Conservation (phyloP, 2,329 filamentous ascomycete species). For the Fulvia fulva region DNA sequence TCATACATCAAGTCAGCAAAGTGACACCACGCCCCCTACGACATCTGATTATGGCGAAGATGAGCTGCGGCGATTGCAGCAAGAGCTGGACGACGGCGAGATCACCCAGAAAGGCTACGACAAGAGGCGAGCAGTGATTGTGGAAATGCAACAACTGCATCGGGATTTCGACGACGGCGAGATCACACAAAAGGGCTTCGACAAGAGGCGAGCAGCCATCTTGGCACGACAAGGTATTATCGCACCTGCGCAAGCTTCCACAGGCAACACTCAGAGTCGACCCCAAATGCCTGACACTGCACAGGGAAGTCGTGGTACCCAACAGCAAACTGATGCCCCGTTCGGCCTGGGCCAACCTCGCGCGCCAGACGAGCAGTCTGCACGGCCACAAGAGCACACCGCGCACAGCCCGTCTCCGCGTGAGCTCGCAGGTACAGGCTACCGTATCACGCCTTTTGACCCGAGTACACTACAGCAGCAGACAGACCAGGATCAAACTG, state of each 20-base stretch:
- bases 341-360: background rate
- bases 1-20: background rate
- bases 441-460: slow-evolving; percentile 21
- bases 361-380: background rate
- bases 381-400: background rate
- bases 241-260: background rate
- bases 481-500: slow-evolving; percentile 15
- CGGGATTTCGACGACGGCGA: background rate
- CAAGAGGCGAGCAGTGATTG: background rate
- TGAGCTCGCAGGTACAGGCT: slow-evolving; percentile 11
- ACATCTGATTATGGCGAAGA: background rate
- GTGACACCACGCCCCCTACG: background rate
- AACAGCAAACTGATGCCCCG: background rate
- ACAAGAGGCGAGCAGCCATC: background rate
- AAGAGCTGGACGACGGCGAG: background rate
- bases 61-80: background rate
- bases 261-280: background rate
- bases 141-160: background rate
- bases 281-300: background rate
- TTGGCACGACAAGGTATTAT: background rate
- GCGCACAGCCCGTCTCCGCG: background rate
- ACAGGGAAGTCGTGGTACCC: background rate
- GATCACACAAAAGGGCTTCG: background rate
- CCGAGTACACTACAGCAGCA: slow-evolving; percentile 12
- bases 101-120: background rate